These are phyloP conservation scores for Hondaea fermentalgiana DNA, from an alignment of 108 stramenopile genomes.

Conservation along the genomic window DNA sequence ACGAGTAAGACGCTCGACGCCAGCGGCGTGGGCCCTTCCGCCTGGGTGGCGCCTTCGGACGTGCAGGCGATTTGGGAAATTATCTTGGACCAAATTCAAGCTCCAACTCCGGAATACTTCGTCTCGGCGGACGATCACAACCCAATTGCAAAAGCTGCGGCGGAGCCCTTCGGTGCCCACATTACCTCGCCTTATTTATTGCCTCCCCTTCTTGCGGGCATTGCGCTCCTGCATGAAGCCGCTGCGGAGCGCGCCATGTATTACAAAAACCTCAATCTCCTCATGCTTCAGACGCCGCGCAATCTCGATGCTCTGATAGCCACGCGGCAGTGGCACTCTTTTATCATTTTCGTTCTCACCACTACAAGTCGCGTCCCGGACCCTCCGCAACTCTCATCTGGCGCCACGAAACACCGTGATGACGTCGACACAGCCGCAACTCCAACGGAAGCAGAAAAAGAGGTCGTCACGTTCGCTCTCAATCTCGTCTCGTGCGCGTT, in stretches of 20 bases:
- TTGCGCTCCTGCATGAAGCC: not conserved
- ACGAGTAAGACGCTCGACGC: not conserved
- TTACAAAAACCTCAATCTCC: not conserved
- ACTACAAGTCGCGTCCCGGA: not conserved
- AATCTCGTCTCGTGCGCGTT: not conserved
- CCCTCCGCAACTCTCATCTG: too few species aligned
- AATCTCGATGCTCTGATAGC: not conserved
- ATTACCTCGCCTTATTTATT: not conserved
- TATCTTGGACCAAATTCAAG: not conserved
- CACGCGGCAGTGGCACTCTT: not conserved
- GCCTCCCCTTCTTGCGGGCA: not conserved
- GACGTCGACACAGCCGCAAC: not conserved
- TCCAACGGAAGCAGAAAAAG: not conserved
- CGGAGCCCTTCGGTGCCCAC: not conserved
- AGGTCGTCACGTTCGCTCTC: not conserved
- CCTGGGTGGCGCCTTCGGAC: not conserved
- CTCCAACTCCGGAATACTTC: too few species aligned
- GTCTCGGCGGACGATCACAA: too few species aligned
- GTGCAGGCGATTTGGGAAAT: not conserved
- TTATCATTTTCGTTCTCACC: not conserved
- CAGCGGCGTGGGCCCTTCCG: not conserved
- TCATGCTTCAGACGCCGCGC: not conserved
- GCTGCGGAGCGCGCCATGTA: not conserved
- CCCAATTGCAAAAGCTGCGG: too few species aligned
- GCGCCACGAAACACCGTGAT: too few species aligned